Base-by-base conservation (phyloP, 2,329 filamentous ascomycete genomes). In the Aspergillus oerlinghausenensis region DNA sequence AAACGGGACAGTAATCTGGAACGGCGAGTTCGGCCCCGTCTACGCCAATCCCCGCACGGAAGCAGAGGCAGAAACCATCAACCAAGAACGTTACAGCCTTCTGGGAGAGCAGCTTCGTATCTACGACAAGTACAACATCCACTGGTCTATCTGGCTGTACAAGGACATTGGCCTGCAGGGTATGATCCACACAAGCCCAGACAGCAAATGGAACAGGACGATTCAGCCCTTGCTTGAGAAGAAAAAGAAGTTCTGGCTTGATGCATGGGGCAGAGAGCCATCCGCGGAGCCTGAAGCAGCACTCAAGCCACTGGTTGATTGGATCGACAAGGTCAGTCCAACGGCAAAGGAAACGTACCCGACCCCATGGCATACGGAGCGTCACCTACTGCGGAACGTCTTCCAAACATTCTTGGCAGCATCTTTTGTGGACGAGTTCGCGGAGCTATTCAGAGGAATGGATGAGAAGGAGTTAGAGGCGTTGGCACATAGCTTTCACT, bases 101-200 rank as follows among this genome's bases (percentile, higher is more conserved):
- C 71, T 82, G 3, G 74, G 75, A 11, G 74, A 76, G 17, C 79
- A 82, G 63, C 67, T 84, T 29, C 67, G 70, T 10, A 79, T 84
- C 45, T 84, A 84, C 65, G 77, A 79, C 52, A 77, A 79, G 66
- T 68, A 80, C 56, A 68, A 76, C 50, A 80, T 82, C 38, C 74
- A 76, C 53, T 87, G 84, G 84, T 80, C 73, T 14, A 87, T 87
- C 63, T 84, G 82, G 82, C 68, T 82, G 0, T 84, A 83, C 68
- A 84, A 84, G 65, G 81, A 84, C 56, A 78, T 84, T 42, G 80
- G 82, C 0, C 75, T 80, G 48, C 81, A 84, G 66, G 82, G 81
- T 5, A 83, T 84, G 81, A 72, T 82, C 0, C 79, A 81, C 58
- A 72, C 79, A 0, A 72, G 73, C 35, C 77, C 79, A 0, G 67